phyloP scores from a whole-genome alignment of 192 early-diverging fungal genomes.

The Coemansia biformis region DNA sequence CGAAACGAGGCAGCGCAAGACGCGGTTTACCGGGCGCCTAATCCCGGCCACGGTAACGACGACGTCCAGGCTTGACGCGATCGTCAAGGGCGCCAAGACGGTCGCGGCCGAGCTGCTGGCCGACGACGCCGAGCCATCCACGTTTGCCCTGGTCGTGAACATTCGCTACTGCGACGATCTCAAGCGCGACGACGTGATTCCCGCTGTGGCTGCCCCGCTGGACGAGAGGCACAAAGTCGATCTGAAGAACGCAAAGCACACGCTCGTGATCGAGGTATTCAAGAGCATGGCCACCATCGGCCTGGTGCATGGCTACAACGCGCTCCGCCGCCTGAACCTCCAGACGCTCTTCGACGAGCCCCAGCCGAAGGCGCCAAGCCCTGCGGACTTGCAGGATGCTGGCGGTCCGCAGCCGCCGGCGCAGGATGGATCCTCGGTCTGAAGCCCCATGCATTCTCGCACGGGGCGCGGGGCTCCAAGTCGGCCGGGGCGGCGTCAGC shows the following conservation, averaged over 20 bases:
- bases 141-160: slow-evolving; percentile 48
- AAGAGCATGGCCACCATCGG: slow-evolving; percentile 48
- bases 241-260: slow-evolving; percentile 43
- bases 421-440: too few species aligned
- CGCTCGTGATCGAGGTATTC: slow-evolving; percentile 48
- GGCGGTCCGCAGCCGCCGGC: too few species aligned
- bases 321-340: slow-evolving; percentile 35
- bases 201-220: slow-evolving; percentile 44
- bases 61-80: slow-evolving; percentile 43
- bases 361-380: not conserved
- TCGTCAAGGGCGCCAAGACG: slow-evolving; percentile 30
- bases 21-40: slow-evolving; percentile 38
- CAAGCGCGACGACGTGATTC: slow-evolving; percentile 45
- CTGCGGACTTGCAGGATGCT: too few species aligned
- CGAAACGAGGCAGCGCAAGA: slow-evolving; percentile 40
- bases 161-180: slow-evolving; percentile 47
- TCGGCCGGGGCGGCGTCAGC: too few species aligned
- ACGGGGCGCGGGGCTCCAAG: too few species aligned
- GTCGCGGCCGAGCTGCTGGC: slow-evolving; percentile 34
- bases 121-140: slow-evolving; percentile 45
- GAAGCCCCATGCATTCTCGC: too few species aligned
- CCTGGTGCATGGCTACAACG: slow-evolving; percentile 43
- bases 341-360: slow-evolving; percentile 47
- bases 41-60: slow-evolving; percentile 43
- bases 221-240: slow-evolving; percentile 51